Evolutionary conservation across 495 filamentous ascomycete species (phyloP).

Genomic region (Xylaria intraflava): DNA sequence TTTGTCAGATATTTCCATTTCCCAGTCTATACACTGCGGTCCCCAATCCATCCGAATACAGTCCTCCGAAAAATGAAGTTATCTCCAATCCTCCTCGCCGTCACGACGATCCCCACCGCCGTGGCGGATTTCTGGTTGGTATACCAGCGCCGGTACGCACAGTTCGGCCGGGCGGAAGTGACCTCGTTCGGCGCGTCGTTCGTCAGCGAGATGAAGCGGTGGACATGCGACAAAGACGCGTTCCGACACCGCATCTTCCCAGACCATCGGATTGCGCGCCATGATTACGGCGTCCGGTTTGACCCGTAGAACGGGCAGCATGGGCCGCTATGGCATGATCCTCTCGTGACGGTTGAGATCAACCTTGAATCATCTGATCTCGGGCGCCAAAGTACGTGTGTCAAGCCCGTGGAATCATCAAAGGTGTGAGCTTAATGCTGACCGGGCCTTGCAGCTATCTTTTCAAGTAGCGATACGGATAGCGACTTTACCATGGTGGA

Average conservation of each 20-base stretch:
- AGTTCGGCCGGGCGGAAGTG: background rate
- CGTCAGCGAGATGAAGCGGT: background rate
- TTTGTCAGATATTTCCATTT: background rate
- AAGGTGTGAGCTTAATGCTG: background rate
- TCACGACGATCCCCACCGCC: conserved; percentile 45
- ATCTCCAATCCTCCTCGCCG: conserved; percentile 32
- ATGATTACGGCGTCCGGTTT: background rate
- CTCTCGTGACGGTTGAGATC: background rate
- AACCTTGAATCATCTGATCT: background rate
- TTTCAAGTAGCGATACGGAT: background rate
- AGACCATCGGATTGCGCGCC: background rate
- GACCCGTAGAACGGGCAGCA: background rate
- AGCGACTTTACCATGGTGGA: background rate
- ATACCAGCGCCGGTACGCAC: conserved; percentile 2
- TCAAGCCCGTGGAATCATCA: background rate
- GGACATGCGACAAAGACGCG: conserved; percentile 2
- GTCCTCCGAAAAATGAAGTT: conserved; percentile 24
- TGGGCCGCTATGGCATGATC: conserved; percentile 5
- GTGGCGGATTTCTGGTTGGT: conserved; percentile 6
- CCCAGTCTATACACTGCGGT: background rate
- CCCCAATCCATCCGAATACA: background rate
- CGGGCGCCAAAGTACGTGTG: background rate
- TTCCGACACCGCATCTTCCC: background rate
- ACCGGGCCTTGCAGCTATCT: background rate
- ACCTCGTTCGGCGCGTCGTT: background rate